These are phyloP conservation scores for Aureobasidium namibiae DNA, from an alignment of 2,329 filamentous ascomycete genomes.

Conservation along the genomic window DNA sequence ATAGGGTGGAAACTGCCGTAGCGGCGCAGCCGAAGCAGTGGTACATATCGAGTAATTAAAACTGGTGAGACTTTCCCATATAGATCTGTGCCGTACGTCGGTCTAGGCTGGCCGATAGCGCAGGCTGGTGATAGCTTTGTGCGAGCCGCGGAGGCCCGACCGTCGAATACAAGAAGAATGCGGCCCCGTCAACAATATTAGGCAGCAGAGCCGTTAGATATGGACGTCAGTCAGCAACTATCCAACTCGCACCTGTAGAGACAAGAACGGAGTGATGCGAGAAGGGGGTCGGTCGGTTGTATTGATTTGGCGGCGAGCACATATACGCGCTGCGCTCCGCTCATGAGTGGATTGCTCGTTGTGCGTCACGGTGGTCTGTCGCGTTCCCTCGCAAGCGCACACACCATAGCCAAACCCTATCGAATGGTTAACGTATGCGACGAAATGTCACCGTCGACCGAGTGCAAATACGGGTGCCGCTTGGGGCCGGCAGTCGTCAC, in stretches of 20 bases:
- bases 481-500: background rate
- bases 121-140: conserved; percentile 16
- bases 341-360: background rate
- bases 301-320: background rate
- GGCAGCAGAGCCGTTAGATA: background rate
- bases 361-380: background rate
- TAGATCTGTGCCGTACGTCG: conserved; percentile 15
- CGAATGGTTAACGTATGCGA: background rate
- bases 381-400: background rate
- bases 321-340: background rate
- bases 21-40: conserved; percentile 8
- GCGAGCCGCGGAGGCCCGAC: too few species aligned
- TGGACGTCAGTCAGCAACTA: background rate
- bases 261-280: background rate
- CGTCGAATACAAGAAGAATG: conserved; percentile 21
- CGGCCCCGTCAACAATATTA: background rate
- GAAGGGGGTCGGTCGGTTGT: background rate
- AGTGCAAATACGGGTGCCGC: background rate
- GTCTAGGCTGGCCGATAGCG: conserved; percentile 22
- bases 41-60: conserved; percentile 5
- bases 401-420: background rate
- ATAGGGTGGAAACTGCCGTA: conserved; percentile 11
- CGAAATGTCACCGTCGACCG: background rate
- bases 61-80: conserved; percentile 7
- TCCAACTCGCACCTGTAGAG: background rate